Conservation (phyloP, 176 grass and related monocot species). For the Cenchrus purpureus region DNA sequence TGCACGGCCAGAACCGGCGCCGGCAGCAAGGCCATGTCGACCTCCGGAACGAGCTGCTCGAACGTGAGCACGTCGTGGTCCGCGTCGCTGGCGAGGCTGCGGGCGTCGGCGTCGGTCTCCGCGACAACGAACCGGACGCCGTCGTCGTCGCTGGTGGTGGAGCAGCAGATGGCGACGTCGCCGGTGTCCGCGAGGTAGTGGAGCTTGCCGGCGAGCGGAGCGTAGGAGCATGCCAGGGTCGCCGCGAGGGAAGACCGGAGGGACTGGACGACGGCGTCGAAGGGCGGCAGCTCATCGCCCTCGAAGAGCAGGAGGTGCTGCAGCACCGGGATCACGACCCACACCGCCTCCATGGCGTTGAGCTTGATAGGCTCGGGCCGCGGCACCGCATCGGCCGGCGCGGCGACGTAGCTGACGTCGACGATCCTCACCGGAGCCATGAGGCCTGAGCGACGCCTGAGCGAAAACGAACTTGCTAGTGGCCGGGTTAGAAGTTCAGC, state of each 20-base stretch:
- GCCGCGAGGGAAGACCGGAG: conserved; percentile 36
- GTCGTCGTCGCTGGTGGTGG: background rate
- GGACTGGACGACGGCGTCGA: conserved; percentile 11
- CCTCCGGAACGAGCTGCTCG: conserved; percentile 40
- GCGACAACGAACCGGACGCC: conserved; percentile 45
- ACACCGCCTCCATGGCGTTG: conserved; percentile 35
- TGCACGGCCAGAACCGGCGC: conserved; percentile 55
- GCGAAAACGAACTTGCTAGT: too few relatives aligned
- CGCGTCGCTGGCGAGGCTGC: conserved; percentile 38
- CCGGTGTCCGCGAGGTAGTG: conserved; percentile 26
- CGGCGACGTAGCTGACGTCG: conserved; percentile 23
- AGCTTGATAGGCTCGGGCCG: conserved; percentile 33
- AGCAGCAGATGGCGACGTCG: conserved; percentile 47
- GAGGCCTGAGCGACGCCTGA: too few relatives aligned
- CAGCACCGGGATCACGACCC: conserved; percentile 1
- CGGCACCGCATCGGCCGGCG: background rate
- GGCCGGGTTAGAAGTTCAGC: too few relatives aligned
- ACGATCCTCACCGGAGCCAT: conserved; percentile 28
- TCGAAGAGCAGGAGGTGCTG: conserved; percentile 47
- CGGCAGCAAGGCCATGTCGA: conserved; percentile 43
- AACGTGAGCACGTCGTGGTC: conserved; percentile 37
- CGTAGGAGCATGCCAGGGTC: conserved; percentile 29
- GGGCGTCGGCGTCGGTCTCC: conserved; percentile 42
- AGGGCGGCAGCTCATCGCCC: conserved; percentile 25
- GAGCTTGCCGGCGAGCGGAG: conserved; percentile 49